Conservation (phyloP, 345 rosid species). For the Aquilaria malaccensis region DNA sequence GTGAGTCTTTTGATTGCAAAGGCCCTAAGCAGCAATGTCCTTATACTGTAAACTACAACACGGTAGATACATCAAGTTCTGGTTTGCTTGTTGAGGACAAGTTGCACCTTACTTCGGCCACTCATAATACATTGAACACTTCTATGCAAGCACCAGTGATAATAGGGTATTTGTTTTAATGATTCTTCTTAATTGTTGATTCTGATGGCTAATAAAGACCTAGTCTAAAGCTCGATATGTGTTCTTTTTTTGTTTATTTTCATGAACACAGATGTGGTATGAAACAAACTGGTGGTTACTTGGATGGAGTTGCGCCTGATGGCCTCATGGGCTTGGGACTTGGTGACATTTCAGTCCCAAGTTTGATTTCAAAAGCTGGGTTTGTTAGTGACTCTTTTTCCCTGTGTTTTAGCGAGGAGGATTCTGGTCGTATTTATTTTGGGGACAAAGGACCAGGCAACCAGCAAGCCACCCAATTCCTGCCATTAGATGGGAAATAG, state of each 20-base stretch:
- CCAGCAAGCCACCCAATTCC: constrained; percentile 70
- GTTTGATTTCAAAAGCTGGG: constrained; percentile 72
- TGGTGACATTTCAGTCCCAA: constrained; percentile 73
- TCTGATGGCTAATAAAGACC: constrained; percentile 6
- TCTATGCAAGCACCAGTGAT: constrained; percentile 63
- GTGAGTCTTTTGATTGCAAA: constrained; percentile 48
- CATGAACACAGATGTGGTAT: constrained; percentile 64
- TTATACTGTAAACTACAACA: constrained; percentile 39
- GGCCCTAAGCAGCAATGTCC: constrained; percentile 63
- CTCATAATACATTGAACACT: constrained; percentile 23
- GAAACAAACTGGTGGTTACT: constrained; percentile 79
- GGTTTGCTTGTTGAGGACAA: constrained; percentile 71
- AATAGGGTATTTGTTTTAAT: constrained; percentile 38
- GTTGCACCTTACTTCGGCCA: constrained; percentile 50
- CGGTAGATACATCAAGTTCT: constrained; percentile 66
- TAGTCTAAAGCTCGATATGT: background rate
- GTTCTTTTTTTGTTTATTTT: constrained; percentile 7
- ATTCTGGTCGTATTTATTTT: constrained; percentile 75
- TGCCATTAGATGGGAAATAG: constrained; percentile 52
- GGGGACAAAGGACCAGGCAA: constrained; percentile 67
- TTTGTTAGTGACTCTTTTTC: constrained; percentile 73
- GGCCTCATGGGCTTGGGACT: constrained; percentile 90
- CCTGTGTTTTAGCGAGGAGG: constrained; percentile 73
- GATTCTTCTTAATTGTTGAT: constrained; percentile 1
- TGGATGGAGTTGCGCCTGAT: constrained; percentile 81